These are phyloP conservation scores for Epichloe baconii DNA, from an alignment of 2,329 filamentous ascomycete genomes.

Conservation along the genomic window DNA sequence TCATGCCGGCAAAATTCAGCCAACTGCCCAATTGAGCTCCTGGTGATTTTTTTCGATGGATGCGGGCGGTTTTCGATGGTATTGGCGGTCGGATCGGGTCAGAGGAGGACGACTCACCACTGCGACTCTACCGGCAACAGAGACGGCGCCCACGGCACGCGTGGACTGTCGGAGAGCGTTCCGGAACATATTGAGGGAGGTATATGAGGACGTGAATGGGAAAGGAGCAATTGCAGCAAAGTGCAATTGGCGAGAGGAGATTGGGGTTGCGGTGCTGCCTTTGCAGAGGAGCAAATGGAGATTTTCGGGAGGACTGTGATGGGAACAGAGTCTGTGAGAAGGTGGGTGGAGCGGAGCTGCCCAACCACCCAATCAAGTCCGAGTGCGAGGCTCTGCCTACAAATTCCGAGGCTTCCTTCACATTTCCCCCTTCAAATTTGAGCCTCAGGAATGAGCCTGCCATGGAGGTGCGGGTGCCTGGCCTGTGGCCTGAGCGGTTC, in stretches of 20 bases:
- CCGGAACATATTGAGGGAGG: slow-evolving; percentile 73
- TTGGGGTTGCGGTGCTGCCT: slow-evolving; percentile 37
- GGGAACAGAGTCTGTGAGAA: slow-evolving; percentile 30
- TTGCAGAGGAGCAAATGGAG: slow-evolving; percentile 32
- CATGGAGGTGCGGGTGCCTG: not conserved
- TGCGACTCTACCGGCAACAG: slow-evolving; percentile 81
- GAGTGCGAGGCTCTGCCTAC: slow-evolving; percentile 26
- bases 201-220: slow-evolving; percentile 36
- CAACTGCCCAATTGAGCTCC: slow-evolving; percentile 25
- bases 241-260: slow-evolving; percentile 52
- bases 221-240: slow-evolving; percentile 48
- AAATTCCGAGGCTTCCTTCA: slow-evolving; percentile 26
- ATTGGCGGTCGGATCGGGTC: slow-evolving; percentile 28
- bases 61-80: slow-evolving; percentile 28
- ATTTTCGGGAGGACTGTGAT: slow-evolving; percentile 29
- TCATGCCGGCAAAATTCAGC: slow-evolving; percentile 1
- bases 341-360: slow-evolving; percentile 24
- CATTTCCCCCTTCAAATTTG: slow-evolving; percentile 19
- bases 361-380: slow-evolving; percentile 20
- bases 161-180: slow-evolving; percentile 95
- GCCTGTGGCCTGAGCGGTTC: not conserved
- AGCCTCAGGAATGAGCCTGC: slow-evolving; percentile 7
- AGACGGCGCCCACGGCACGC: slow-evolving; percentile 87
- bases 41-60: slow-evolving; percentile 16
- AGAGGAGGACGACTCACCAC: slow-evolving; percentile 62